Conservation (phyloP, 768 basidiomycete species). For the Collybia sordida region DNA sequence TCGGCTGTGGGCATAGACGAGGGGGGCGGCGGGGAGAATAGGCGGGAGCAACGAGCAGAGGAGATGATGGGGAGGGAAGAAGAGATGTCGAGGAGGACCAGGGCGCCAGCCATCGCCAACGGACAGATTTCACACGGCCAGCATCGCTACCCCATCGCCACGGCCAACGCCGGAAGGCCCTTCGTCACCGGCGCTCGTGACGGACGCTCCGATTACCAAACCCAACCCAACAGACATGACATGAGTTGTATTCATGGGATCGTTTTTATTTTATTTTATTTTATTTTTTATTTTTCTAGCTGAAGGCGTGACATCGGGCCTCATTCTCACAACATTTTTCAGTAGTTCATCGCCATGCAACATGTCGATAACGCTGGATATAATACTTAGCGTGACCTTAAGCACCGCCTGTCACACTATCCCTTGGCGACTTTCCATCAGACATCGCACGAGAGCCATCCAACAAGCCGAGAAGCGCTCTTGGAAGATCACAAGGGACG, state of each 20-base stretch:
- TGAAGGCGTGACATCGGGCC: conserved; percentile 3
- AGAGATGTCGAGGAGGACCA: conserved; percentile 42
- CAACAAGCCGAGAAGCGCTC: too few relatives aligned
- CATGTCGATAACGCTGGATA: not conserved
- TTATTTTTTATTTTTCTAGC: not conserved
- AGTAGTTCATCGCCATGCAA: not conserved
- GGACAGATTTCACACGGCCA: conserved; percentile 55
- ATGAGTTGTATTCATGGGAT: too few relatives aligned
- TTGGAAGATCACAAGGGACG: not conserved
- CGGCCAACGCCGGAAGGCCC: conserved; percentile 58
- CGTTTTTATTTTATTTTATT: too few relatives aligned
- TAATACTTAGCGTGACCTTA: not conserved
- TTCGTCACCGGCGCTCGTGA: conserved; percentile 59
- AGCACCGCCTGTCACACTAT: not conserved
- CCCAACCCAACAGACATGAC: conserved; percentile 3
- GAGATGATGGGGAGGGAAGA: conserved; percentile 35
- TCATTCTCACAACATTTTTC: not conserved
- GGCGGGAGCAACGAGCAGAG: conserved; percentile 23
- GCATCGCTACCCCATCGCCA: conserved; percentile 57
- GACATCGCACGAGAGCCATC: too few relatives aligned
- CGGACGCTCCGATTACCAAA: conserved; percentile 44
- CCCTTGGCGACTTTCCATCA: not conserved
- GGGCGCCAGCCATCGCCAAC: conserved; percentile 55
- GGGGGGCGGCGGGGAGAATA: conserved; percentile 21
- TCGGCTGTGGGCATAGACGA: conserved; percentile 4